Evolutionary conservation across 2,329 filamentous ascomycete species (phyloP), one percentile per base, ranked within the genome.

Genomic region (Sporothrix inflata): DNA sequence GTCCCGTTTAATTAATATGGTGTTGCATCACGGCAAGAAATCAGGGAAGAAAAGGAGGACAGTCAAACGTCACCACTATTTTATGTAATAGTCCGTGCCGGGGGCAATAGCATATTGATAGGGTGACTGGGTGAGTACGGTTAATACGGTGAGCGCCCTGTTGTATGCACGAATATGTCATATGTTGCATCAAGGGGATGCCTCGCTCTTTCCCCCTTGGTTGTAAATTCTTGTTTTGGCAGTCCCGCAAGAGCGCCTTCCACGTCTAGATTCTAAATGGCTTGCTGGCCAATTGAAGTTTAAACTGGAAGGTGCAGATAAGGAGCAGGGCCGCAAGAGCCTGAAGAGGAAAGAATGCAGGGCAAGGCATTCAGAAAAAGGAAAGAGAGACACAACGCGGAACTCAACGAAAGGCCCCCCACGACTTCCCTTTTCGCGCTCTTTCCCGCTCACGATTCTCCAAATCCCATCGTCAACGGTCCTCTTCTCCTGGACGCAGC

Each of bases 211-310:
- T 53, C 65, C 45, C 47, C 45, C n/a, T 53, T 51, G 47, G 47
- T 40, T 53, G 27, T 19, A 24, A 68, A 53, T 27, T 57, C 65
- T 53, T 68, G 65, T 68, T 68, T 68, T 51, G 63, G 19, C 57
- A 61, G 57, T n/a, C n/a, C 30, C 57, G 19, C 7, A 11, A 63
- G 27, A 24, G 65, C 45, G n/a, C 57, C 27, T 67, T 67, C 65
- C 65, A 11, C 27, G 38, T 47, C 40, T 40, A 40, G 8, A 38
- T 21, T 40, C n/a, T 6, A 12, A 14, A 9, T 30, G n/a, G 38
- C 5, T 14, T 21, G 30, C 16, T 6, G 53, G 27, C 53, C 14
- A 30, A 38, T 61, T 47, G 7, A 21, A 21, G 16, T 63, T 14
- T 12, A 21, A n/a, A 34, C 24, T 27, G 38, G 38, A 45, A 45